These are phyloP conservation scores for Lactifluus pinguis DNA, from an alignment of 768 basidiomycete species.

Conservation along the genomic window DNA sequence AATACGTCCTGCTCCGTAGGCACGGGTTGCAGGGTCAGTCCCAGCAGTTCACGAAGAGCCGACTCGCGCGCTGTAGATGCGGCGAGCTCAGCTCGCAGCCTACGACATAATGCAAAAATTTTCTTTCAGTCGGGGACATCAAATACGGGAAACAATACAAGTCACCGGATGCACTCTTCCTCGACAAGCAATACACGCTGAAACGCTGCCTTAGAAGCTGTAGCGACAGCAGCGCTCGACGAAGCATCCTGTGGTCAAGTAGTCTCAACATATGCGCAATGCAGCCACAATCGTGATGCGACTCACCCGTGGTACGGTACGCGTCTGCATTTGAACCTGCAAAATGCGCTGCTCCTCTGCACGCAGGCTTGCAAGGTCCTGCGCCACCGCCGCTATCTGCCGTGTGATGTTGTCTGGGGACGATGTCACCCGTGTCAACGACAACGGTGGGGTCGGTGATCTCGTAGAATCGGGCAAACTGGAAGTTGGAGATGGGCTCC, in stretches of 20 bases:
- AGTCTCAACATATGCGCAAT: not conserved
- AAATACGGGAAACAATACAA: not conserved
- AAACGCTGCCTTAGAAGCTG: not conserved
- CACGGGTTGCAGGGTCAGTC: not conserved
- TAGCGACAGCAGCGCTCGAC: not conserved
- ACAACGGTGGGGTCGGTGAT: not conserved
- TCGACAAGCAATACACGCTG: constrained; percentile 12
- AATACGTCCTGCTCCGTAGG: constrained; percentile 6
- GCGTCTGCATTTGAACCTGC: not conserved
- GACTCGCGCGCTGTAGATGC: constrained; percentile 10
- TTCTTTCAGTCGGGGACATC: not conserved
- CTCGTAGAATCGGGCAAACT: not conserved
- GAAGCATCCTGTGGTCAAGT: not conserved
- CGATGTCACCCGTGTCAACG: not conserved
- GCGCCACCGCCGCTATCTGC: constrained; percentile 8
- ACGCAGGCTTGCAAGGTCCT: not conserved
- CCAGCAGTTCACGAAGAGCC: constrained; percentile 10
- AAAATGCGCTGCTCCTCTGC: constrained; percentile 7
- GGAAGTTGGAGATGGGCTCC: not conserved
- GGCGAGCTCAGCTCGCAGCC: constrained; percentile 15
- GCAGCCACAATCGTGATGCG: not conserved
- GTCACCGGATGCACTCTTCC: constrained; percentile 19
- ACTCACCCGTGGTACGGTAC: not conserved
- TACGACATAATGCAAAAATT: not conserved
- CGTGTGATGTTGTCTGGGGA: not conserved